Evolutionary conservation across 2,329 filamentous ascomycete genomes (phyloP), one percentile per base, ranked within the genome.

Genomic region (Periconia macrospinosa): DNA sequence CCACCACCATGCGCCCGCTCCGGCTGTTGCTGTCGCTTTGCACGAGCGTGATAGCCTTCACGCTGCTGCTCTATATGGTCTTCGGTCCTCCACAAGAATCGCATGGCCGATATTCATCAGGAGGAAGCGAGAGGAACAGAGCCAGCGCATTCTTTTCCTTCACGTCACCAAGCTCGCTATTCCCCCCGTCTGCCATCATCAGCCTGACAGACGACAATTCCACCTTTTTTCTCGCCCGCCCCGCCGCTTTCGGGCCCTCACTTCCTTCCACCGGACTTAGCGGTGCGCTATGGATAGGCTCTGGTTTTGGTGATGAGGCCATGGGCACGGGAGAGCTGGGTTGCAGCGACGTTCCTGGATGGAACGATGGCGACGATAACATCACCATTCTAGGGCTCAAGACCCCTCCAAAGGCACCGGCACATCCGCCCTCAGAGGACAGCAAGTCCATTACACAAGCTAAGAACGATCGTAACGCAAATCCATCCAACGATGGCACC

Each of bases 161-260:
- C 71, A 75, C 76, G n/a, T 75, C 76, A 10, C 79, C 92, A 1
- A 90, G 92, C 59, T 92, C 91, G 18, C 85, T 99, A 19, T 99
- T 99, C 71, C 92, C 93, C 5, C 92, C 92, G 3, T 96, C 94
- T 60, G 94, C 94, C 45, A 90, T 95, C 66, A 97, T 99, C 71
- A 96, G 91, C 73, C 83, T 99, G 57, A 96, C 92, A 68, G 92
- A 97, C 75, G 94, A 99, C 76, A 99, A 99, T 75, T 96, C 91
- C 62, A 99, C 94, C 13, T 96, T 95, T 63, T 99, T 99, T 77
- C 82, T 96, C 51, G 92, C 94, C 42, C 84, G 94, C 46, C 94
- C 94, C 55, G 94, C 94, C 49, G 92, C 91, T 40, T 99, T 97
- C 76, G 94, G 94, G 0, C 91, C 94, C 5, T 78, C 84, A 40